These are phyloP conservation scores for Cornus controversa DNA, from an alignment of 148 eudicot species.

Conservation along the genomic window DNA sequence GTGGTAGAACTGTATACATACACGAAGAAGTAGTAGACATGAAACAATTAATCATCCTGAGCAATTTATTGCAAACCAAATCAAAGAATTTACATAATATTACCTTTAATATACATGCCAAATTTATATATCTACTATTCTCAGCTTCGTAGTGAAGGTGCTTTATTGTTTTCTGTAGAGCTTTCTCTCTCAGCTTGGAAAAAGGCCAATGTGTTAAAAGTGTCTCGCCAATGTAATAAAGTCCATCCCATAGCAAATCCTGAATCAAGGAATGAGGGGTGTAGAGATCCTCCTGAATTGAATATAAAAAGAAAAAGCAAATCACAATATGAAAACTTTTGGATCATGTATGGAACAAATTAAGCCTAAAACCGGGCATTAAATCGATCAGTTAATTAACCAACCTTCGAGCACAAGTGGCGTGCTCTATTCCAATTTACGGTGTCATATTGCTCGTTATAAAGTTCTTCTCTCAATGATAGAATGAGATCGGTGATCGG, in stretches of 20 bases:
- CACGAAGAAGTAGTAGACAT: too few relatives aligned
- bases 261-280: conserved; percentile 13
- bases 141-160: conserved; percentile 15
- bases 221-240: conserved; percentile 15
- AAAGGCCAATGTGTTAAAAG: conserved; percentile 13
- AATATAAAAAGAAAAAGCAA: too few relatives aligned
- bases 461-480: conserved; percentile 13
- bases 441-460: neutral
- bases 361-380: neutral
- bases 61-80: too few relatives aligned
- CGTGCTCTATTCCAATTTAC: conserved; percentile 18
- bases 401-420: conserved; percentile 14
- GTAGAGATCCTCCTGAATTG: conserved; percentile 17
- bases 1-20: neutral
- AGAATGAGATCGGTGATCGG: conserved; percentile 10
- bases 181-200: conserved; percentile 17
- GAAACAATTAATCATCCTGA: too few relatives aligned
- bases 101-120: conserved; percentile 12
- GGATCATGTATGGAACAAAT: neutral
- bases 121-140: conserved; percentile 7
- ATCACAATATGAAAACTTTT: too few relatives aligned
- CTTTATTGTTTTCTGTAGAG: conserved; percentile 5
- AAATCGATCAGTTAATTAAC: neutral
- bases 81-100: too few relatives aligned
- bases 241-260: conserved; percentile 14